These are phyloP conservation scores for Colletotrichum cuscutae DNA, from an alignment of 2,329 filamentous ascomycete genomes.

Conservation along the genomic window DNA sequence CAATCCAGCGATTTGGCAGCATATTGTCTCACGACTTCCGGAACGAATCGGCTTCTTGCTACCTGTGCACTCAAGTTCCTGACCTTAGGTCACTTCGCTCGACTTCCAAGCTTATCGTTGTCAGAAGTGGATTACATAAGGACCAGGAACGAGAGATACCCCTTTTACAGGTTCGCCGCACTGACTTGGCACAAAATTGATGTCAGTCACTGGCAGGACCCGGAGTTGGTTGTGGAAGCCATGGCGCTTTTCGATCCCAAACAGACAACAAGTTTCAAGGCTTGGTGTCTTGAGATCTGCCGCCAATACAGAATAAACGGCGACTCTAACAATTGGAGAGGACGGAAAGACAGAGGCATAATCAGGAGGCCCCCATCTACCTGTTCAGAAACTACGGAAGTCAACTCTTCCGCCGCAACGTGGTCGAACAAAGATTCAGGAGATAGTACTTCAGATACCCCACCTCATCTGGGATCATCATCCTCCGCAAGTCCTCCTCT, in stretches of 20 bases:
- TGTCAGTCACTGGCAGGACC: background rate
- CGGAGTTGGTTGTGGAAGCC: background rate
- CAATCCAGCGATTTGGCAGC: background rate
- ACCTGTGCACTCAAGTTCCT: background rate
- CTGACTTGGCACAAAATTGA: background rate
- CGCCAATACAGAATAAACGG: background rate
- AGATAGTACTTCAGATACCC: background rate
- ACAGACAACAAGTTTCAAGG: constrained; percentile 6
- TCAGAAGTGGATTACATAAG: background rate
- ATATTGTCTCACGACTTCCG: background rate
- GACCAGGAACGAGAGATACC: background rate
- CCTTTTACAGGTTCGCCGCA: constrained; percentile 13
- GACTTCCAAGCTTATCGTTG: background rate
- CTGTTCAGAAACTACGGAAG: background rate
- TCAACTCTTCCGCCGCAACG: background rate
- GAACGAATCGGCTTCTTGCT: background rate
- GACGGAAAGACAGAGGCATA: background rate
- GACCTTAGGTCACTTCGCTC: background rate
- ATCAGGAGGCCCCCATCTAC: background rate
- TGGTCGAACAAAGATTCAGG: background rate
- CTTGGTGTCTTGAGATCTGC: constrained; percentile 10
- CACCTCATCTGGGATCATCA: too few species aligned
- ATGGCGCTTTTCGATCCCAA: background rate
- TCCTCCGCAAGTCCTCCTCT: too few species aligned
- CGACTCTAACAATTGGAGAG: background rate